These are phyloP conservation scores for Coleophoma eucalyptorum DNA, from an alignment of 2,329 filamentous ascomycete genomes.

Conservation along the genomic window DNA sequence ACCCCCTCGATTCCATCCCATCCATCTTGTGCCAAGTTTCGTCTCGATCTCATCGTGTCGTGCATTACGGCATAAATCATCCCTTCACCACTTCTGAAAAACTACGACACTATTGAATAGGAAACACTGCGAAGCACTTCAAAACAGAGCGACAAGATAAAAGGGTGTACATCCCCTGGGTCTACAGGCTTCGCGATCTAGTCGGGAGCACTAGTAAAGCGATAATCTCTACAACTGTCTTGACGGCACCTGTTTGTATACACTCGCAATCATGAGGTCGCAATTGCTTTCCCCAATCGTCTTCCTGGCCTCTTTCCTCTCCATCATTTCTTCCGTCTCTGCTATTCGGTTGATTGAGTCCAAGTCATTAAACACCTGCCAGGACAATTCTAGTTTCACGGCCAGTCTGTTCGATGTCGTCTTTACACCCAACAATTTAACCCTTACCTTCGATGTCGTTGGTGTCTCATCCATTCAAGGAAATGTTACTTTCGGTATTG, in stretches of 20 bases:
- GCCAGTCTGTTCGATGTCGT: conserved; percentile 85
- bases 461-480: conserved; percentile 82
- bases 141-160: background rate
- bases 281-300: conserved; percentile 22
- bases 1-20: conserved; percentile 7
- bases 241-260: conserved; percentile 18
- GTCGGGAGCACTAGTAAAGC: conserved; percentile 16
- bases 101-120: too few species aligned
- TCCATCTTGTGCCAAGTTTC: conserved; percentile 7
- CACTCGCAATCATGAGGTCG: conserved; percentile 21
- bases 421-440: conserved; percentile 72
- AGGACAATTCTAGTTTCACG: conserved; percentile 79
- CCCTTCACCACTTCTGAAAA: too few species aligned
- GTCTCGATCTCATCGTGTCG: conserved; percentile 1
- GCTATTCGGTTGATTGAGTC: conserved; percentile 54
- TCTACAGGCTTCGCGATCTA: conserved; percentile 6
- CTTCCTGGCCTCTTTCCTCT: conserved; percentile 21
- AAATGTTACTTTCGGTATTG: conserved; percentile 73
- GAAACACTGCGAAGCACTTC: background rate
- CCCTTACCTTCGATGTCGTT: conserved; percentile 69
- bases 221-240: conserved; percentile 9
- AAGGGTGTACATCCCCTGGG: background rate
- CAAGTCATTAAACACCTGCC: conserved; percentile 80
- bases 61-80: background rate
- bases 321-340: conserved; percentile 19